A percentile compares a stretch with the other conserved stretches of the same genome.
Conservation (phyloP, 2,329 filamentous ascomycete species). For the Drechslera avenae region DNA sequence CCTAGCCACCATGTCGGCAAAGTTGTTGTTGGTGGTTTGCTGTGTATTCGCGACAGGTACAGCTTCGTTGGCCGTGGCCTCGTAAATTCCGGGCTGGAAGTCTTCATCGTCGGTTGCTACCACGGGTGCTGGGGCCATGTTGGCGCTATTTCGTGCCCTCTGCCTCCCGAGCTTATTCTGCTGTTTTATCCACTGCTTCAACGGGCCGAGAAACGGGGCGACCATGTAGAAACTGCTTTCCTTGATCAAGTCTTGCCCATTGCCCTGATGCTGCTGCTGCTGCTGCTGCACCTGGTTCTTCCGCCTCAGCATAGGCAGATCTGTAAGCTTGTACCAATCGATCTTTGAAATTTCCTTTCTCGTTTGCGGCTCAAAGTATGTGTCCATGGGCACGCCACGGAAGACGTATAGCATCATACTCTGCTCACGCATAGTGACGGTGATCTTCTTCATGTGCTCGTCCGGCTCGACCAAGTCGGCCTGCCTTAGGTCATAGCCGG, state of each 20-base stretch:
- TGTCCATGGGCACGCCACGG: constrained; percentile 83
- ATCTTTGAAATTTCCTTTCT: constrained; percentile 98
- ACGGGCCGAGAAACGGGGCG: constrained; percentile 81
- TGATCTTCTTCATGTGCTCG: constrained; percentile 78
- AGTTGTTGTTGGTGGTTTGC: constrained; percentile 29
- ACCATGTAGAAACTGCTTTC: constrained; percentile 98
- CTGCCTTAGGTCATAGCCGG: constrained; percentile 78
- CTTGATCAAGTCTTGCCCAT: constrained; percentile 62
- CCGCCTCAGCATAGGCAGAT: constrained; percentile 81
- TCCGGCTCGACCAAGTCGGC: constrained; percentile 75
- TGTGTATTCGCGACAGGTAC: constrained; percentile 11
- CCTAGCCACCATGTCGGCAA: constrained; percentile 41
- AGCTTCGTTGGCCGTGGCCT: constrained; percentile 34
- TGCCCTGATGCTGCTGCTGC: constrained; percentile 57
- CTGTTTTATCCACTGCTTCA: constrained; percentile 89
- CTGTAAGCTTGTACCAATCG: constrained; percentile 88
- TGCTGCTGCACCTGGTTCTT: constrained; percentile 64
- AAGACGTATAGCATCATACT: constrained; percentile 94
- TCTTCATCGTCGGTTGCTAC: constrained; percentile 42
- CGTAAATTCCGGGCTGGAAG: constrained; percentile 32
- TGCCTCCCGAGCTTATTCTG: constrained; percentile 75
- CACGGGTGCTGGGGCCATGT: constrained; percentile 23
- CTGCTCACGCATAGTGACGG: constrained; percentile 89
- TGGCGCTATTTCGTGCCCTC: constrained; percentile 40
- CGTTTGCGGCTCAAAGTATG: constrained; percentile 85